phyloP scores from a whole-genome alignment of 2,329 filamentous ascomycete genomes.

The Aspergillus brasiliensis region DNA sequence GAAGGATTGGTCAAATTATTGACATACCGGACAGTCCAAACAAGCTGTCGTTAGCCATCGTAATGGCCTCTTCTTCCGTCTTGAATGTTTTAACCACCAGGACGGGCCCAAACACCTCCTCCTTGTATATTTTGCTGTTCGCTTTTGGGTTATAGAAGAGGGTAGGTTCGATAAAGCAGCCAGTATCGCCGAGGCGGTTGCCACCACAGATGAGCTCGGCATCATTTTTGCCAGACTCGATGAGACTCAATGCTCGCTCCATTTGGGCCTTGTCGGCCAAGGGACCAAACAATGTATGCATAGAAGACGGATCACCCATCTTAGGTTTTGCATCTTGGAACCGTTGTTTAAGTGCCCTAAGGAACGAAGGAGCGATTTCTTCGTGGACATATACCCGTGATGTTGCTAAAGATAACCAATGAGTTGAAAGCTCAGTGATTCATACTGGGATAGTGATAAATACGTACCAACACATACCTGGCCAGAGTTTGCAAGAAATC shows the following conservation, averaged over 20 bases:
- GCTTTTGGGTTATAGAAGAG: not conserved
- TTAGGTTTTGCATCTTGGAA: too few species aligned
- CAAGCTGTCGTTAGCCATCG: not conserved
- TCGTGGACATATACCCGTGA: slow-evolving; percentile 26
- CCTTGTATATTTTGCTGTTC: not conserved
- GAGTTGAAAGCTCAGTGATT: too few species aligned
- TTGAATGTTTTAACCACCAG: not conserved
- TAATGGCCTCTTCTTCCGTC: not conserved
- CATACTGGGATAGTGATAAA: too few species aligned
- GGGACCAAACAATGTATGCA: slow-evolving; percentile 5
- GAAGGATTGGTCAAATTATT: too few species aligned
- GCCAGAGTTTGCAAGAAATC: too few species aligned
- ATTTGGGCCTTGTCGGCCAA: not conserved
- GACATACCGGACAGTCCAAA: too few species aligned
- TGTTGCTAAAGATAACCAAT: too few species aligned
- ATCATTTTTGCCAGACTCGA: not conserved
- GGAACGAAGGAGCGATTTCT: not conserved
- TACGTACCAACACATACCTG: slow-evolving; percentile 22
- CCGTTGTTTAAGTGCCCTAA: too few species aligned
- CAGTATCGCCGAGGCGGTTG: slow-evolving; percentile 3
- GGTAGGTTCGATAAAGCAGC: slow-evolving; percentile 9
- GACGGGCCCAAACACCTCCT: slow-evolving; percentile 9
- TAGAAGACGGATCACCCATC: too few species aligned
- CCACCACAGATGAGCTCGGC: slow-evolving; percentile 1
- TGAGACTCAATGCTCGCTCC: not conserved